Evolutionary conservation across 805 yeast species (phyloP).

Genomic region (Candida peoriensis): DNA sequence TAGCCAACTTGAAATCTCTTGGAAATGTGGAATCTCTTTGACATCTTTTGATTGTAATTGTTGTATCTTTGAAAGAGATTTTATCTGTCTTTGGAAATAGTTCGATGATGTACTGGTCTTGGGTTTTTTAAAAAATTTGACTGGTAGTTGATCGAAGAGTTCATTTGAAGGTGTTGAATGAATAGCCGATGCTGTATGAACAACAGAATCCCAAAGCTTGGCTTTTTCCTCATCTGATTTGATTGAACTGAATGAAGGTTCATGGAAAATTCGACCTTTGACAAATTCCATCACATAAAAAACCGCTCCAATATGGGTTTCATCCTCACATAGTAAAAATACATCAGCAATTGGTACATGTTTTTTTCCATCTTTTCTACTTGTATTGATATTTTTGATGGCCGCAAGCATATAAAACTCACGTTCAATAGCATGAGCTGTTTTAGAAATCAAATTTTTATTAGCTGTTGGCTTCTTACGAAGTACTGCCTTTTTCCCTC

Average conservation of each 20-base stretch:
- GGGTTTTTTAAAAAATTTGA: slow-evolving; percentile 31
- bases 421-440: slow-evolving; percentile 61
- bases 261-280: slow-evolving; percentile 51
- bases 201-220: slow-evolving; percentile 42
- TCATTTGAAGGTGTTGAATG: slow-evolving; percentile 43
- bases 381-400: slow-evolving; percentile 23
- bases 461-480: slow-evolving; percentile 53
- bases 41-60: slow-evolving; percentile 33
- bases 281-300: slow-evolving; percentile 60
- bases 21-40: slow-evolving; percentile 44
- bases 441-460: slow-evolving; percentile 42
- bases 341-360: slow-evolving; percentile 53
- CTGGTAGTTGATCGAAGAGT: slow-evolving; percentile 40
- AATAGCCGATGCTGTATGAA: slow-evolving; percentile 42
- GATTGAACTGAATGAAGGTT: slow-evolving; percentile 39
- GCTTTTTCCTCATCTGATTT: slow-evolving; percentile 24
- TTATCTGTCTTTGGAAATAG: slow-evolving; percentile 52
- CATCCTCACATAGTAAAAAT: slow-evolving; percentile 51
- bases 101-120: slow-evolving; percentile 23
- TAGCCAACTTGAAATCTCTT: slow-evolving; percentile 37
- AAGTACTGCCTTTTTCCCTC: slow-evolving; percentile 39
- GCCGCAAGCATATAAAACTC: slow-evolving; percentile 48
- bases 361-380: slow-evolving; percentile 6
- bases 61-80: slow-evolving; percentile 40
- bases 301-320: slow-evolving; percentile 45